Base-by-base conservation (phyloP, 768 basidiomycete species). In the Lanmaoa rubissima region DNA sequence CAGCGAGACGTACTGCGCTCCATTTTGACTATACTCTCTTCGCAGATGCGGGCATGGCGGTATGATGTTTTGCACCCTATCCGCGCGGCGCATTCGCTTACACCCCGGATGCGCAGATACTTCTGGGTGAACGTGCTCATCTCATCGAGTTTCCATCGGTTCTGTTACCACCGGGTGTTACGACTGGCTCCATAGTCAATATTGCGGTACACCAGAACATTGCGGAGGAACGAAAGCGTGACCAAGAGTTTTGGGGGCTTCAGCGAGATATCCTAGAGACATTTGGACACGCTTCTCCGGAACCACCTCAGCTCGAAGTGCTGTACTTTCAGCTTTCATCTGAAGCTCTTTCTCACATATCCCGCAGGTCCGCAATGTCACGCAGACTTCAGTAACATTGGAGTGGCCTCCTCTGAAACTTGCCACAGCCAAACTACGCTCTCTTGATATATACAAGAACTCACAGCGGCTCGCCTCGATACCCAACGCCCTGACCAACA, bases 81-180 rank as follows among this genome's bases (percentile, higher is more conserved):
- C 46, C 28, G 53, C 31, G 28, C 34, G 42, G 35, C 41, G 17
- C 16, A 51, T 54, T 54, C 21, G 31, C 48, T 61, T 40, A 60
- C 35, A 5, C 43, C 39, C 42, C 19, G 16, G 40, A 26, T 42
- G 17, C 12, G 42, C 21, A 94, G 93, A 95, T 97, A 61, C 82
- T 96, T 2, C 81, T 98, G 14, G 94, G 96, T 16, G 93, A 92
- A 71, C 84, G 93, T 42, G 95, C 95, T 17, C 96, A 98, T 68
- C 81, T 98, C 36, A 96, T 99, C 65, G 96, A 99, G 73, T 99
- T 98, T 72, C 97, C 97, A 1, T 98, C 97, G 0, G 80, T 99
- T 39, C 82, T 98, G 1, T 78, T 98, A 8, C 97, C 97, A 1
- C 91, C 94, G 0, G 95, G 95, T 14, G 87, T 93, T 1, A 86